Evolutionary conservation across 176 grass and related monocot genomes (phyloP).

Genomic region (Aegilops sharonensis): DNA sequence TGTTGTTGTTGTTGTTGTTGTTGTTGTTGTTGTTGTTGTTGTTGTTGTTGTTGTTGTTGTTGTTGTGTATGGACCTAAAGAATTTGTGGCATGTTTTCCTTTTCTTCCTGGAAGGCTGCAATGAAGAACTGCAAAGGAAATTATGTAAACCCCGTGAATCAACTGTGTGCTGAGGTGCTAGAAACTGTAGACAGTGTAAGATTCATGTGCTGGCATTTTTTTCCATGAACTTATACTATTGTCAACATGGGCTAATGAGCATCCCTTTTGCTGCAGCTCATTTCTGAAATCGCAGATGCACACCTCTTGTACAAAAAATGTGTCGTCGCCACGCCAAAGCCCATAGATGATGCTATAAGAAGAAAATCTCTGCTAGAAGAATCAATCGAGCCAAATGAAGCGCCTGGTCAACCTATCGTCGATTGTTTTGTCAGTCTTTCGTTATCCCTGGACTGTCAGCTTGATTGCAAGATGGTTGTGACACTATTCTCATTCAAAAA

Average conservation of each 20-base stretch:
- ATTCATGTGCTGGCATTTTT: background rate
- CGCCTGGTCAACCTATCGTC: conserved; percentile 1
- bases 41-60: background rate
- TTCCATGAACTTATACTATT: background rate
- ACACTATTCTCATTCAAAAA: background rate
- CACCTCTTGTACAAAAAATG: conserved; percentile 36
- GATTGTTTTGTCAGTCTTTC: conserved; percentile 39
- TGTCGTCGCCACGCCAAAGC: background rate
- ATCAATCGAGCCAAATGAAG: background rate
- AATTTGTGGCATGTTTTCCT: background rate
- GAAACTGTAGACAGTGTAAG: conserved; percentile 10
- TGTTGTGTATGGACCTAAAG: background rate
- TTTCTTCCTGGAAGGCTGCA: conserved; percentile 1
- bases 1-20: no score
- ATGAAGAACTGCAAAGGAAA: conserved; percentile 34
- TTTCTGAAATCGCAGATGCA: background rate
- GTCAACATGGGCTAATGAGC: background rate
- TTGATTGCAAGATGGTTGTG: background rate
- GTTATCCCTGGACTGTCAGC: background rate
- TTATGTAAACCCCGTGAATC: conserved; percentile 14
- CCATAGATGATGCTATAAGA: background rate
- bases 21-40: background rate
- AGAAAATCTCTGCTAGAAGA: conserved; percentile 15
- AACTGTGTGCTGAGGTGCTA: conserved; percentile 23
- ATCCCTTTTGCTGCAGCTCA: background rate